Conservation (phyloP, 768 basidiomycete species). For the Trametes villosa region DNA sequence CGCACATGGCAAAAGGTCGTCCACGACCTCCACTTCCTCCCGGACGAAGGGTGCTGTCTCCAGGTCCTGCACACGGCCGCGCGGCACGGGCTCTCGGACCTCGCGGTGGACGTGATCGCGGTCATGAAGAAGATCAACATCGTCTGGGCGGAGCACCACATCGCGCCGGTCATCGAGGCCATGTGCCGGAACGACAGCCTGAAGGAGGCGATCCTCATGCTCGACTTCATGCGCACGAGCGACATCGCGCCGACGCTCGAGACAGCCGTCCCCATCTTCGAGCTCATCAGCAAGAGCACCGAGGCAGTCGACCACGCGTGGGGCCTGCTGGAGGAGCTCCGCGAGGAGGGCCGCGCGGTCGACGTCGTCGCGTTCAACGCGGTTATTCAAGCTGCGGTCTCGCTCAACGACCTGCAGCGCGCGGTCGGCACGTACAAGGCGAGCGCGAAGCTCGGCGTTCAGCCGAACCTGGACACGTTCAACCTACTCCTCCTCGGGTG, state of each 20-base stretch:
- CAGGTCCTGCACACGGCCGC: slow-evolving; percentile 75
- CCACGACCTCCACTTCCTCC: slow-evolving; percentile 53
- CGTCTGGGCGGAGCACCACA: slow-evolving; percentile 69
- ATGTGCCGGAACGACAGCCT: slow-evolving; percentile 61
- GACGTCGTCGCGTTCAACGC: slow-evolving; percentile 67
- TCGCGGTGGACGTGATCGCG: slow-evolving; percentile 69
- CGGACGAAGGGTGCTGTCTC: slow-evolving; percentile 76
- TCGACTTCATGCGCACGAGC: slow-evolving; percentile 62
- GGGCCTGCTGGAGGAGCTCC: slow-evolving; percentile 63
- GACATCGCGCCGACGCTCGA: slow-evolving; percentile 52
- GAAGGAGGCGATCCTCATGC: slow-evolving; percentile 62
- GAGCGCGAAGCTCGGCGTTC: slow-evolving; percentile 55
- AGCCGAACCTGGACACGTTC: slow-evolving; percentile 67
- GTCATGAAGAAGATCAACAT: slow-evolving; percentile 54
- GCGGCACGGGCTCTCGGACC: slow-evolving; percentile 68
- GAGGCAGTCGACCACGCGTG: slow-evolving; percentile 68
- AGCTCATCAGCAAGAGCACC: slow-evolving; percentile 48
- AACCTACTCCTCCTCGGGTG: slow-evolving; percentile 73
- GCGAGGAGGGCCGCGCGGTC: slow-evolving; percentile 52
- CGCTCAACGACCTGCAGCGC: slow-evolving; percentile 69
- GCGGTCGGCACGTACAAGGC: slow-evolving; percentile 79
- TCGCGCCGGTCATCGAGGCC: slow-evolving; percentile 77
- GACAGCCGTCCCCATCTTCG: slow-evolving; percentile 59
- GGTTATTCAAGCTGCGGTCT: slow-evolving; percentile 65
- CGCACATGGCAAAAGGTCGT: slow-evolving; percentile 66